Base-by-base conservation (phyloP, 129 eudicot genomes). In the Oenanthe sinensis region DNA sequence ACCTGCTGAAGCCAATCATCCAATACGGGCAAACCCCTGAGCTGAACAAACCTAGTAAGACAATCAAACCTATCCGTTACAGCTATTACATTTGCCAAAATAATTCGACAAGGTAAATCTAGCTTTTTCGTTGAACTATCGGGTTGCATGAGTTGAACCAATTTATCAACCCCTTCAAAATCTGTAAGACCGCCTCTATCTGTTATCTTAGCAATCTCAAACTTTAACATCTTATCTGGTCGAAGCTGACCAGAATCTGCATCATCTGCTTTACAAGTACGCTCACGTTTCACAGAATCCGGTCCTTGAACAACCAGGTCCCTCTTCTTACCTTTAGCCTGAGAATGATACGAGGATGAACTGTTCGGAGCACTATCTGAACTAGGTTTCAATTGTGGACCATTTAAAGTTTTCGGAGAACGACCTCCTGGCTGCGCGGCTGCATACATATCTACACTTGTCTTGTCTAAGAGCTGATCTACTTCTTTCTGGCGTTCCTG, bases 1-100 rank as follows among this genome's bases (percentile, higher is more conserved):
- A 86, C 83, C 68, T 95, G 96, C 83, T 95, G 98, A 24, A 95
- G 97, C 98, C 98, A 95, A 55, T 90, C 96, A 77, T 90, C 91
- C 75, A 90, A 79, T 73, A 90, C 85, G 14, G 78, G 78, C 75
- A 90, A 87, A 36, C 95, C 95, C 81, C 84, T 81, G 47, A 82
- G 85, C 65, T 90, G 95, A 65, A 90, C 90, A 86, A 90, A 87
- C 74, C 87, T 76, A 76, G 70, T 60, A 42, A 90, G 87, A 69
- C 90, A 87, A 63, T 90, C 95, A 87, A 80, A 83, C 77, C 85
- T 82, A 12, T 90, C 95, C 45, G 95, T 90, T 30, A 79, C 91
- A 30, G 97, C 92, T 79, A 95, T 86, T 13, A 95, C 96, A 80
- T 88, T 87, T 36, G 91, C 92, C 58, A 95, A 88, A 86, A 90